Conservation (phyloP, 2,329 filamentous ascomycete species). For the Aspergillus unguis region DNA sequence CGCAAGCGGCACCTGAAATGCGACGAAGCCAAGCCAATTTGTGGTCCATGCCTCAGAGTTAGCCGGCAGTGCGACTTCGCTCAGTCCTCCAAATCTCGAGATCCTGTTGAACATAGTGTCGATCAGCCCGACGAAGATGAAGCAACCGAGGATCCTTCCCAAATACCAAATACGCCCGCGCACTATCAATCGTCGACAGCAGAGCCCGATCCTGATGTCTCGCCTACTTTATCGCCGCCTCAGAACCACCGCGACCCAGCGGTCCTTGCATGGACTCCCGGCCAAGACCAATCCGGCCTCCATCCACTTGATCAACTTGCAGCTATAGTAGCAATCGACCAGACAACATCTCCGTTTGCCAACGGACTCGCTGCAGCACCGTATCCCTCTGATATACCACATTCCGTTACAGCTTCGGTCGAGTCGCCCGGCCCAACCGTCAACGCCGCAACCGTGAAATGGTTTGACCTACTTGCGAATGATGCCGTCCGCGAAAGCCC, state of each 20-base stretch:
- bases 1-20: constrained; percentile 33
- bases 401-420: neutral
- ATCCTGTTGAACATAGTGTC: neutral
- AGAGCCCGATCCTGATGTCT: constrained; percentile 5
- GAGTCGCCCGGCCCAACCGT: constrained; percentile 14
- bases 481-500: constrained; percentile 20
- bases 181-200: neutral
- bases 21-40: constrained; percentile 22
- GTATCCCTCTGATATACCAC: constrained; percentile 1
- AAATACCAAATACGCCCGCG: neutral
- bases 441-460: constrained; percentile 39
- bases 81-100: neutral
- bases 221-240: constrained; percentile 19
- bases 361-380: neutral
- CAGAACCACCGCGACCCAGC: constrained; percentile 23
- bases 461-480: constrained; percentile 43
- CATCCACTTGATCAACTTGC: constrained; percentile 4
- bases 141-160: neutral
- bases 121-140: neutral
- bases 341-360: constrained; percentile 5
- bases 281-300: constrained; percentile 6
- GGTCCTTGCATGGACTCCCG: constrained; percentile 3
- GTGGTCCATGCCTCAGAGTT: constrained; percentile 1
- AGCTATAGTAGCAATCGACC: constrained; percentile 1
- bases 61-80: neutral